Base-by-base conservation (phyloP, 805 yeast species). In the Candida berthetii region DNA sequence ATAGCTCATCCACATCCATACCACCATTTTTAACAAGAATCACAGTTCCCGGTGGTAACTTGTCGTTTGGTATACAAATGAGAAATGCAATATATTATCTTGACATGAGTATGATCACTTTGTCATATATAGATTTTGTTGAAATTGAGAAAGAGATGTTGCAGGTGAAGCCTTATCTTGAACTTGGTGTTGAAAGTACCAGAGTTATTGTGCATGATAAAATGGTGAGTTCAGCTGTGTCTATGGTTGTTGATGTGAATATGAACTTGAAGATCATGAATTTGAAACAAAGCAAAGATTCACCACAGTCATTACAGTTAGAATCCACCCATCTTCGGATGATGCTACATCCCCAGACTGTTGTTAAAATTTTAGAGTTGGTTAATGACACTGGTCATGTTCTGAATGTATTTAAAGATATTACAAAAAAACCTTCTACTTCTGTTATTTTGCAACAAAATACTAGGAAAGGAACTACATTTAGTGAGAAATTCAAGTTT, bases 251-350 rank as follows among this genome's bases (percentile, higher is more conserved):
- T 15, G 78, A 83, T 49, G 54, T 78, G 11, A 68, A 70, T 44
- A 45, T 78, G 46, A 48, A 62, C n/a, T 38, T 75, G 39, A 66
- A 66, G 52, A 49, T 78, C 13, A 46, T 61, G n/a, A 71, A 76
- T 32, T 58, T 66, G 2, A 66, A 53, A 7, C 62, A 56, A 4
- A 48, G 47, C 0, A 51, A 48, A 1, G 44, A 52, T 14, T 25
- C 49, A 2, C 51, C 64, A 2, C 76, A 72, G 43, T 66, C 77
- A 1, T 60, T 82, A 3, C 82, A 80, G 45, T 55, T 83, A 1
- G 78, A 72, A 40, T 78, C 86, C 3, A 71, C 76, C 5, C 73
- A 74, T 50, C 76, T 78, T 39, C 68, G 89, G 34, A 48, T 82
- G 3, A 75, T 80, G 44, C 54, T 83, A 29, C 76, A 79, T 40